Base-by-base conservation (phyloP, 257 asterid species). In the Solanum medicagineum region DNA sequence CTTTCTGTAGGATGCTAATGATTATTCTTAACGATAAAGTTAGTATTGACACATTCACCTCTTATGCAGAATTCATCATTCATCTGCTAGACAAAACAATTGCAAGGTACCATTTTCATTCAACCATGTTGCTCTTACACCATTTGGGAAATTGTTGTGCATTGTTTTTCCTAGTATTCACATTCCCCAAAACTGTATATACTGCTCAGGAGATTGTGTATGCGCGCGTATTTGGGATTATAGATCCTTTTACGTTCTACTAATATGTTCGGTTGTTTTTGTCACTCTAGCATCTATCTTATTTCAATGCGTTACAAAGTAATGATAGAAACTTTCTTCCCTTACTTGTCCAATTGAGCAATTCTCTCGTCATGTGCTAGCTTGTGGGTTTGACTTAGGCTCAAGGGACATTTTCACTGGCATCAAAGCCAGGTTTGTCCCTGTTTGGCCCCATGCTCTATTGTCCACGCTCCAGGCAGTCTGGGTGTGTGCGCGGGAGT, bases 1-100 rank as follows among this genome's bases (percentile, higher is more conserved):
- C 82, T 49, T 24, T 49, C 82, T 26, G 24, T 77, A 51, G 47
- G 45, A 77, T 77, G 63, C 16, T 53, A 24, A 77, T 15, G 16
- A 16, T 26, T 53, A 29, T 0, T 26, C 26, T 51, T 51, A 53
- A 77, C 5, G 6, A 10, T 77, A 51, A 77, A 77, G 83, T 77
- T 49, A 77, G 63, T 77, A 77, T 26, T 51, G 26, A 51, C 20
- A 57, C 55, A 15, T 87, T 44, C 79, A 80, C 53, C 42, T 80
- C 53, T 69, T 88, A 51, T 91, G 93, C 99, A 95, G 98, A 90
- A 90, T 93, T 87, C 62, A 97, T 92, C 90, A 91, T 92, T 88
- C 91, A 94, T 88, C 8, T 93, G 63, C 93, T 95, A 45, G 99
- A 95, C 91, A 94, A 94, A 86, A 85, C 94, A 79, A 90, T 95